Base-by-base conservation (phyloP, 2,329 filamentous ascomycete species). In the Trichoderma afroharzianum region DNA sequence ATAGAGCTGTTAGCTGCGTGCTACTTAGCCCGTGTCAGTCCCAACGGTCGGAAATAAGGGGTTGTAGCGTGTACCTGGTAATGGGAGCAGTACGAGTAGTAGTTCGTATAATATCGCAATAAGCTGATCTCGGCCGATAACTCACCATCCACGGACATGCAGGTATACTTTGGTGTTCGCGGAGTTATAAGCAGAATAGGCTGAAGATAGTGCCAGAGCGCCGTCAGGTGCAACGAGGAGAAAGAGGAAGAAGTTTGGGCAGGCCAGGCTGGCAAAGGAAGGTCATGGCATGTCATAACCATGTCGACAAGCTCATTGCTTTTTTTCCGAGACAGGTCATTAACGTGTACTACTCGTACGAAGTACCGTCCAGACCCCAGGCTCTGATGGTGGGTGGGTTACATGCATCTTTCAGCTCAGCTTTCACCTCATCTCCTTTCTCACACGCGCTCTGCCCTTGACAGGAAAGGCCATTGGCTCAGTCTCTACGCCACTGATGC, bases 401-500 rank as follows among this genome's bases (percentile, higher is more conserved):
- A 2, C 57, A 61, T 68, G 58, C 67, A 30, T 61, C 67, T 21
- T 36, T 63, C 67, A 55, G 67, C 67, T 70, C 67, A 8, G 21
- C 43, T 55, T 18, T 32, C 67, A 43, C 58, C 53, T 68, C 47
- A 39, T 58, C 53, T 58, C 64, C 30, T 67, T 43, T 39, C 36
- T 62, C 30, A 28, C 67, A 32, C 67, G 15, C 12, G 9, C 24
- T 28, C 58, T 26, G n/a, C 43, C 36, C 58, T 36, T 63, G 57
- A 39, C 30, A 39, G 43, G 9, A 26, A 55, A 21, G 30, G 30
- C 43, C 39, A 70, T 70, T 70, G 67, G 58, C 15, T 18, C 43
- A 63, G 39, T 15, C 18, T 5, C 9, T n/a, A 36, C 62, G 68
- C 68, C 68, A 71, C 24, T 24, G 28, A 71, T 68, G 63, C 63